Base-by-base conservation (phyloP, 2,329 filamentous ascomycete genomes). In the Seiridium cupressi region DNA sequence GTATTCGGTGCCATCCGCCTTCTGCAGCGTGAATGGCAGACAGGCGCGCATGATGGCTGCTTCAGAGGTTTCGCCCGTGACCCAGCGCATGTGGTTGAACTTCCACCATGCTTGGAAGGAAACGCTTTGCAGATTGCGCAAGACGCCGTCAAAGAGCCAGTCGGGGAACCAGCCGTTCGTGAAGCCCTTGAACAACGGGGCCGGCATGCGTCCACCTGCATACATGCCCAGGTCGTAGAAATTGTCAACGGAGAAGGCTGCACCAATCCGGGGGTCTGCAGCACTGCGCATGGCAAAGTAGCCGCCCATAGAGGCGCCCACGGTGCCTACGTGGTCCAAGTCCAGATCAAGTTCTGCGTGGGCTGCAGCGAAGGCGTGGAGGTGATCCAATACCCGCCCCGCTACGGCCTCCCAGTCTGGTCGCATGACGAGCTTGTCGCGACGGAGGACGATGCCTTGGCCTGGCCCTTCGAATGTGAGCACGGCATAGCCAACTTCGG, bases 381-480 rank as follows among this genome's bases (percentile, higher is more conserved):
- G 64, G 40, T 68, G 64, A 55, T 77, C 69, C 0, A 79, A 47
- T 2, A 78, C 75, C 2, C 57, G 38, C 10, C 58, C 55, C 2
- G 64, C 64, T 3, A 79, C 76, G 0, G 62, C 55, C 48, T 79
- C 77, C 67, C 72, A 79, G 62, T 79, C 76, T 0, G 73, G 73
- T 0, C 74, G 69, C 61, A 78, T 66, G 1, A 46, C 57, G 4
- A 74, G 38, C 42, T 66, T 63, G 35, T 73, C 58, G 0, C 64
- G 62, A 1, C 68, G 66, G 0, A 79, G 68, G 3, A 71, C 61
- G 4, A 78, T 64, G 0, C 79, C 78, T 60, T 82, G 79, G 0
- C 79, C 79, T 0, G 79, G 79, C 0, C 78, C 79, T 2, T 82
- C 78, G 44, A 80, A 79, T 0, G 71, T 78, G 4, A 81, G 57